These are phyloP conservation scores for Suillus paluster DNA, from an alignment of 768 basidiomycete species.

Conservation along the genomic window DNA sequence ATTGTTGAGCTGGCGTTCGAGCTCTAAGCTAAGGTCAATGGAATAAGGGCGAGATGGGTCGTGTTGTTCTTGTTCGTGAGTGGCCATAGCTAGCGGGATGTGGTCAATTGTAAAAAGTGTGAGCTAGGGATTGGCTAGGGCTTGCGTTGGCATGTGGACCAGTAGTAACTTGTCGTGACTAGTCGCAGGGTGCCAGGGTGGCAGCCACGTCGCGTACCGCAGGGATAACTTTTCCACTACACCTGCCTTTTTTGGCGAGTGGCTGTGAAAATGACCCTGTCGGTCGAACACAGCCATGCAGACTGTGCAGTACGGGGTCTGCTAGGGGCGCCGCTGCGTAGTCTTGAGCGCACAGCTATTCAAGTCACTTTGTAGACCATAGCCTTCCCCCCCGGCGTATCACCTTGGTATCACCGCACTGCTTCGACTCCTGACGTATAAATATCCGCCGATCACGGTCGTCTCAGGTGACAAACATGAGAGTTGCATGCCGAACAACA, in stretches of 20 bases:
- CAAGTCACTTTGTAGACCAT: not conserved
- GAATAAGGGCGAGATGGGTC: conserved; percentile 46
- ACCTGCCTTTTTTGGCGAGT: conserved; percentile 12
- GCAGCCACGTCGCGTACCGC: conserved; percentile 13
- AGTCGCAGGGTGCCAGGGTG: not conserved
- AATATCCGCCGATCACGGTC: not conserved
- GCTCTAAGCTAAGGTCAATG: conserved; percentile 79
- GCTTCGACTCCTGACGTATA: not conserved
- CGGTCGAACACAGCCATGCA: no score
- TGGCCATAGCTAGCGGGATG: conserved; percentile 29
- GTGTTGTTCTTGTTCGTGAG: conserved; percentile 24
- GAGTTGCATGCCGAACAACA: not conserved
- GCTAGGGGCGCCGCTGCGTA: not conserved
- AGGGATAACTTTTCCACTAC: not conserved
- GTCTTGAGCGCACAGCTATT: not conserved
- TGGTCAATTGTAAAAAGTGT: conserved; percentile 4
- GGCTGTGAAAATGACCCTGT: not conserved
- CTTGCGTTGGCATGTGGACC: conserved; percentile 15
- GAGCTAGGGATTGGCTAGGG: conserved; percentile 5
- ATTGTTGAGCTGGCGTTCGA: conserved; percentile 74
- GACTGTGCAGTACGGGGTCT: no score
- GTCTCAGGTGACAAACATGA: not conserved
- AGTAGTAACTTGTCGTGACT: no score
- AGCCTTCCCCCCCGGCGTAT: not conserved
- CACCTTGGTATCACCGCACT: not conserved